Base-by-base conservation (phyloP, 1,284 basidiomycete genomes). In the Neolentinus lepideus region DNA sequence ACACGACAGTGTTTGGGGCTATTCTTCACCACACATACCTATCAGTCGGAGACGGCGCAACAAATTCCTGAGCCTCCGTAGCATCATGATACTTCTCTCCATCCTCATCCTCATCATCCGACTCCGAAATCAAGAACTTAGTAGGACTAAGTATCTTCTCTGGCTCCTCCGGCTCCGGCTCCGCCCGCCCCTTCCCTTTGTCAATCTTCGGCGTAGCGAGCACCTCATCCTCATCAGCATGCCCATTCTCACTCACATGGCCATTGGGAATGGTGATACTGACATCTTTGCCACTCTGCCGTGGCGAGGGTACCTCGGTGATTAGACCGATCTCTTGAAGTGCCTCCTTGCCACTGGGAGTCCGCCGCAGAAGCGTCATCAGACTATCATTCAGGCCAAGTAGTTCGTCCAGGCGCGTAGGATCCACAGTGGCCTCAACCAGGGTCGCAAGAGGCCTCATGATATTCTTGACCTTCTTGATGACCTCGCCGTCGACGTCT, bases 331-430 rank as follows among this genome's bases (percentile, higher is more conserved):
- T 3, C 22, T 50, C 47, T 21, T 25, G 8, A 6, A 25, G 12
- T 25, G 24, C 47, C n/a, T 12, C 14, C 24, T 12, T 16, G 9
- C 24, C 22, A 16, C 16, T 29, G 6, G 6, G 6, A 4, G 78
- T 67, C n/a, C 69, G 74, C 29, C 74, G 71, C 4, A 87, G 60
- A 25, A 84, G 70, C 0, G 71, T 68, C 3, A 80, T 81, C 11
- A 95, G 70, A 43, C 76, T 72, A 65, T 96, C 92, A 63, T 91
- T 92, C 47, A 92, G 70, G 1, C 63, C 69, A 8, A 95, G 74
- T 21, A 94, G 71, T 46, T 82, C 82, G 59, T 88, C 85, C 63
- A 92, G 69, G 19, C 73, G 71, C 19, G 65, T 65, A 0, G 81
- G 77, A 56, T 89, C 84, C n/a, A 75, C 75, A 1, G 79, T 82